Percentiles rank a stretch among this genome's conserved stretches.
phyloP scores from a whole-genome alignment of 495 filamentous ascomycete species.

The Letharia columbiana region DNA sequence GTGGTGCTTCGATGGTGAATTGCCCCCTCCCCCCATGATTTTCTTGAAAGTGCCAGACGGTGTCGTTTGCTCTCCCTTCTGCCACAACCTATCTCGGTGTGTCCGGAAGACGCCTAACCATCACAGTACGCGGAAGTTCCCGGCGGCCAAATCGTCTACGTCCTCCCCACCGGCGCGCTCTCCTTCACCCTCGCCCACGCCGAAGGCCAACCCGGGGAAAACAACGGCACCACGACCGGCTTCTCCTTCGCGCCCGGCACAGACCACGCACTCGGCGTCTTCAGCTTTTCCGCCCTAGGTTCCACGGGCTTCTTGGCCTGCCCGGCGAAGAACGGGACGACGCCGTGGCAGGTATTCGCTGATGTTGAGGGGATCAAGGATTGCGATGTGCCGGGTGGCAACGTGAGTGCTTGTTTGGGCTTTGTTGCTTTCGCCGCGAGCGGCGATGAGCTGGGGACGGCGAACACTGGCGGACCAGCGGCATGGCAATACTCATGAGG shows the following conservation, averaged over 20 bases:
- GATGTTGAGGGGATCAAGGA: neutral
- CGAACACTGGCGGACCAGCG: too few relatives aligned
- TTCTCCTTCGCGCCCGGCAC: constrained; percentile 5
- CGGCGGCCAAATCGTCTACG: constrained; percentile 13
- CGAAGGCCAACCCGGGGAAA: neutral
- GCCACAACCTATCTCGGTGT: too few relatives aligned
- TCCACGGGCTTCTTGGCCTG: constrained; percentile 12
- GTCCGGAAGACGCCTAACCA: neutral
- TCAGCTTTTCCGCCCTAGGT: neutral
- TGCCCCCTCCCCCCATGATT: neutral
- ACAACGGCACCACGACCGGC: constrained; percentile 3
- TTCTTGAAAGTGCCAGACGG: too few relatives aligned
- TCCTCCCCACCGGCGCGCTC: constrained; percentile 12
- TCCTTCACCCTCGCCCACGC: constrained; percentile 6
- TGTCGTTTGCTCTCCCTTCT: too few relatives aligned
- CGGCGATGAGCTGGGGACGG: neutral
- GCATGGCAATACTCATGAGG: too few relatives aligned
- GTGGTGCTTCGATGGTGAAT: neutral
- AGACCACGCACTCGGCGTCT: neutral
- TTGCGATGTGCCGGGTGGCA: constrained; percentile 1
- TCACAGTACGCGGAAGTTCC: neutral
- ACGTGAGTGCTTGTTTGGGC: constrained; percentile 5
- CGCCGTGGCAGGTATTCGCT: constrained; percentile 11
- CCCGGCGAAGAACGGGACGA: neutral
- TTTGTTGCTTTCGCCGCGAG: constrained; percentile 2